Evolutionary conservation across 257 asterid genomes (phyloP).

Genomic region (Nicotiana otophora): DNA sequence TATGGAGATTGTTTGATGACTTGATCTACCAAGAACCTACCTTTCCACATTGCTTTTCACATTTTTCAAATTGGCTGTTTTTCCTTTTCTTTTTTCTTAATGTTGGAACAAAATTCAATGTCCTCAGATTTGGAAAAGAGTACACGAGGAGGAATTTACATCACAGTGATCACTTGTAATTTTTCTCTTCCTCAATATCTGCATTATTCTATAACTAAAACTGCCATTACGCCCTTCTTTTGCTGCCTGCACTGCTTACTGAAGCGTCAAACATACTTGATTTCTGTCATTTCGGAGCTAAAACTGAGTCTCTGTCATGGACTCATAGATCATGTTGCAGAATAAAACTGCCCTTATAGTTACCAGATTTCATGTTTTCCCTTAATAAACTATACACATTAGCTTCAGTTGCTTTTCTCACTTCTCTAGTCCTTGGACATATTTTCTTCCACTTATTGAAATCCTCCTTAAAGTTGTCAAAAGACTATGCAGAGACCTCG

Average conservation of each 20-base stretch:
- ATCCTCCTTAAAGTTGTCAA: neutral
- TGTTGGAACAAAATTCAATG: neutral
- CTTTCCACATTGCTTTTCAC: neutral
- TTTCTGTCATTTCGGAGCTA: neutral
- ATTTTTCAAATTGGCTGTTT: neutral
- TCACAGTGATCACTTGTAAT: neutral
- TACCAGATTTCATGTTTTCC: neutral
- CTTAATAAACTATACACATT: neutral
- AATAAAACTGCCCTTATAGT: neutral
- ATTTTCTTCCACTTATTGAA: neutral
- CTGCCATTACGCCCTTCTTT: neutral
- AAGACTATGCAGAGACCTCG: neutral
- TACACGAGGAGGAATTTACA: neutral
- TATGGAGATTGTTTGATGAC: neutral
- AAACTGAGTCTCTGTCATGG: neutral
- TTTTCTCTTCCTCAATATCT: neutral
- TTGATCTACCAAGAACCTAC: neutral
- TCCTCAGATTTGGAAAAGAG: neutral
- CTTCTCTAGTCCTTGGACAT: neutral
- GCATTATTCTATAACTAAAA: neutral
- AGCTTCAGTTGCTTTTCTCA: neutral
- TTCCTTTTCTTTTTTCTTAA: neutral
- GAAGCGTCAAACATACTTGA: neutral
- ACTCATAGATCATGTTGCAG: neutral
- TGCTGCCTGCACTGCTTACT: neutral